A percentile compares a stretch with the other conserved stretches of the same genome.
Conservation (phyloP, 208 protist species). For the Phytomonas sp. region DNA sequence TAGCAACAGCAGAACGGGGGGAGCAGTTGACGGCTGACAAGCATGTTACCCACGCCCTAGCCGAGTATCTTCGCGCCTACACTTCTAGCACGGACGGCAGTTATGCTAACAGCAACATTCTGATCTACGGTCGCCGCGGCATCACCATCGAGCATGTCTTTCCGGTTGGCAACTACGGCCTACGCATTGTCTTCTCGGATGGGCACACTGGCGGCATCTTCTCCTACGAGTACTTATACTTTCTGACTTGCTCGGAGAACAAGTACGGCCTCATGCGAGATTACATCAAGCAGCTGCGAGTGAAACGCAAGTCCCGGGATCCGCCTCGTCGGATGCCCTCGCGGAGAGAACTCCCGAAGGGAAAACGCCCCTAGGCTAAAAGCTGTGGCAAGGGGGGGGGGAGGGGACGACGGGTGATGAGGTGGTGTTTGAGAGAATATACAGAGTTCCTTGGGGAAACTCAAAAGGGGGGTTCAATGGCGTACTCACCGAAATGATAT, state of each 20-base stretch:
- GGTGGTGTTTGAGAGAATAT: neutral
- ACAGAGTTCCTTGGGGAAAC: neutral
- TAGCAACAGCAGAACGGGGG: neutral
- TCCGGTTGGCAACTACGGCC: conserved; percentile 77
- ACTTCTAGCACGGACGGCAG: conserved; percentile 79
- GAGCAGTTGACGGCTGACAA: neutral
- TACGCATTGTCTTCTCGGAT: conserved; percentile 83
- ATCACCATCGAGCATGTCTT: conserved; percentile 66
- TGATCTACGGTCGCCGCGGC: conserved; percentile 77
- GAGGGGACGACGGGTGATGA: neutral
- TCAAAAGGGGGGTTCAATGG: neutral
- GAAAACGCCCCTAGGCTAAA: neutral
- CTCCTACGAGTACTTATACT: conserved; percentile 77
- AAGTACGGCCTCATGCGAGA: conserved; percentile 74
- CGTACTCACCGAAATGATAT: neutral
- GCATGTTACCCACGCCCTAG: conserved; percentile 43
- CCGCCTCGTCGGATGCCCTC: conserved; percentile 43
- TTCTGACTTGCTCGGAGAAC: conserved; percentile 28
- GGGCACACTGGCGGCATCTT: conserved; percentile 79
- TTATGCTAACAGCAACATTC: conserved; percentile 21
- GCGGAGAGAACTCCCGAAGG: neutral
- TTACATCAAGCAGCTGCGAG: conserved; percentile 56
- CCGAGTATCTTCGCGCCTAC: conserved; percentile 79
- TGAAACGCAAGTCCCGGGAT: conserved; percentile 47
- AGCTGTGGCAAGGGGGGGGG: neutral